Evolutionary conservation across 2,329 filamentous ascomycete species (phyloP), one percentile per base, ranked within the genome.

Genomic region (Penicillium sp.): DNA sequence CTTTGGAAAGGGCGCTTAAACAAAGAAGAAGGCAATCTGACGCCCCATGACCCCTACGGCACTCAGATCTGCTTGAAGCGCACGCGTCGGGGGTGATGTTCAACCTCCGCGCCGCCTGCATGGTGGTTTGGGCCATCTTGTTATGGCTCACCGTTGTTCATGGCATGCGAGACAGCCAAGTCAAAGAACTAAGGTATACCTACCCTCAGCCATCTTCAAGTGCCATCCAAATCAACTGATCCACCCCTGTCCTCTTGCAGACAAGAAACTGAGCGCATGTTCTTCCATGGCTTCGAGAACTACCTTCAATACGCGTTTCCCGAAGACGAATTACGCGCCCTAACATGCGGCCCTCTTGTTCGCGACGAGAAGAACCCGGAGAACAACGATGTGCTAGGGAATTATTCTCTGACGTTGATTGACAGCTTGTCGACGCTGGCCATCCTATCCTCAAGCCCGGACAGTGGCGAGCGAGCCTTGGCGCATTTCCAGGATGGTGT

Each of bases 241-340:
- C 13, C n/a, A 34, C 27, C 23, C 23, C 44, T 54, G 34, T 40
- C 10, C 18, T 31, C 31, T 39, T 9, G 15, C 37, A 75, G 77
- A 60, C 73, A 73, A 64, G 77, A 79, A 64, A 76, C 77, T 50
- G 76, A 79, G 60, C 73, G 90, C 64, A 91, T 97, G 82, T 97
- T 97, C 79, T 96, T 96, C 74, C 94, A 99, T 79, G 94, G 94
- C 57, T 97, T 87, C 77, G 86, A 92, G 75, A 96, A 93, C 73
- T 99, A 99, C 78, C 94, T 97, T 86, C 77, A 84, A 61, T 82
- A 96, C 73, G 94, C 92, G 55, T 99, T 97, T 68, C 94, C 94
- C 13, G 94, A 97, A 74, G 94, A 99, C 69, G 94, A 93, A 84
- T 79, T 99, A 54, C 89, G 90, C 44, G 94, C 94, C 9, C 78